These are phyloP conservation scores for Dysphania ambrosioides DNA, from an alignment of 148 eudicot genomes.

Conservation along the genomic window DNA sequence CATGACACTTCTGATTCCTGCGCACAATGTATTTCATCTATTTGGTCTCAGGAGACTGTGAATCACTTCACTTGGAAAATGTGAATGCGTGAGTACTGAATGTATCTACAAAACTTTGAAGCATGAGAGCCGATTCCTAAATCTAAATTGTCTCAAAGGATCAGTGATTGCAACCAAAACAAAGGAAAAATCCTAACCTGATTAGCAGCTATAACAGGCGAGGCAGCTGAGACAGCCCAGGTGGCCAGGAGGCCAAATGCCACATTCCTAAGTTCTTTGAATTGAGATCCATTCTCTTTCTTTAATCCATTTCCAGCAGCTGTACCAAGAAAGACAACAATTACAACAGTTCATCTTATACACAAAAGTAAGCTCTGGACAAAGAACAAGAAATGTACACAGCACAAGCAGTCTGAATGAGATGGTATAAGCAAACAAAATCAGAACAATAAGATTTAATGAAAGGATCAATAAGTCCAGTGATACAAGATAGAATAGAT, in stretches of 20 bases:
- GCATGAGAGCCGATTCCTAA: background rate
- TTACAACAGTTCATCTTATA: background rate
- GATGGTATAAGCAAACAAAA: background rate
- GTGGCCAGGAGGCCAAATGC: constrained; percentile 79
- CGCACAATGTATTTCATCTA: background rate
- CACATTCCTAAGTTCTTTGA: constrained; percentile 56
- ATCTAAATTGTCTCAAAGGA: background rate
- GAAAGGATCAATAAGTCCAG: background rate
- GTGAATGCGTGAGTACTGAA: background rate
- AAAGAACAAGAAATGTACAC: constrained; percentile 4
- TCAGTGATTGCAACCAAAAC: background rate
- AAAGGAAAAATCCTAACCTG: constrained; percentile 58
- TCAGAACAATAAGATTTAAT: background rate
- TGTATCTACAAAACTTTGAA: background rate
- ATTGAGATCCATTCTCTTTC: constrained; percentile 32
- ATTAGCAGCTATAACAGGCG: constrained; percentile 76
- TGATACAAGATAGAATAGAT: too few relatives aligned
- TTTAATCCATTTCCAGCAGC: constrained; percentile 39
- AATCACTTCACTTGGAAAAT: background rate
- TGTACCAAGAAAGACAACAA: constrained; percentile 23
- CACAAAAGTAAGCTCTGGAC: background rate
- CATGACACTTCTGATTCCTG: background rate
- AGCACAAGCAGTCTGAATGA: background rate
- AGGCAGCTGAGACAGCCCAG: constrained; percentile 66
- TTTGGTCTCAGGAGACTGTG: background rate